A percentile compares a stretch with the other conserved stretches of the same genome.
These are phyloP conservation scores for Sclerospora graminicola DNA, from an alignment of 352 stramenopile genomes.

Conservation along the genomic window DNA sequence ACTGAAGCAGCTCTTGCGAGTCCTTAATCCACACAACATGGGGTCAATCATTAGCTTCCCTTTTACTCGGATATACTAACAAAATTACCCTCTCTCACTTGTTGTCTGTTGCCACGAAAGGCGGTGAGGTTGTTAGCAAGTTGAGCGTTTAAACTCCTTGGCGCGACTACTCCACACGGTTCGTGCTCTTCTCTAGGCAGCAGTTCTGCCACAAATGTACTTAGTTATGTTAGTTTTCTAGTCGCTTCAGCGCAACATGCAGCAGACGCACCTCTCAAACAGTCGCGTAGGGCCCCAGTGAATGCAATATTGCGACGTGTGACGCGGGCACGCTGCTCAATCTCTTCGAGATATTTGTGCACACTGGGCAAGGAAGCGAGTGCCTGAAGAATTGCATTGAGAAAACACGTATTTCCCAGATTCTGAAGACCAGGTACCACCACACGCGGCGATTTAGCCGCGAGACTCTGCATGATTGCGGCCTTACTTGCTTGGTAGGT, in stretches of 20 bases:
- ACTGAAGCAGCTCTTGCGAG: conserved; percentile 78
- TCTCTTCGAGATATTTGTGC: conserved; percentile 52
- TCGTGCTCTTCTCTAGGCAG: conserved; percentile 22
- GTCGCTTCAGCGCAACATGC: neutral
- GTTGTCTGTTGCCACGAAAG: conserved; percentile 74
- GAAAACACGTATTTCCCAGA: conserved; percentile 87
- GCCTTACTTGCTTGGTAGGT: neutral
- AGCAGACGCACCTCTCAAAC: conserved; percentile 41
- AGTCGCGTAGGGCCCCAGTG: conserved; percentile 50
- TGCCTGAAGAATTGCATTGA: conserved; percentile 84
- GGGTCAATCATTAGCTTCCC: neutral
- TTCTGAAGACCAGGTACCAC: conserved; percentile 61
- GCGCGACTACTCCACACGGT: conserved; percentile 27
- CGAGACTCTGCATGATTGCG: conserved; percentile 11
- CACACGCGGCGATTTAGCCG: conserved; percentile 14
- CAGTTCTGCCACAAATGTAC: conserved; percentile 12
- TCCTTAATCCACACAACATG: conserved; percentile 25
- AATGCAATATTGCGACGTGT: conserved; percentile 34
- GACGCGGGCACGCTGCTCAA: conserved; percentile 36
- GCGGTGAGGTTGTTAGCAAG: conserved; percentile 39
- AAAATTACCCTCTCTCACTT: conserved; percentile 19
- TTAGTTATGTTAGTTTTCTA: neutral
- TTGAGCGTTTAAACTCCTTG: conserved; percentile 45
- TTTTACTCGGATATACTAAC: neutral
- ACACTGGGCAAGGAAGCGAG: conserved; percentile 64